Conservation (phyloP, 2,329 filamentous ascomycete genomes). For the Trichophyton verrucosum region DNA sequence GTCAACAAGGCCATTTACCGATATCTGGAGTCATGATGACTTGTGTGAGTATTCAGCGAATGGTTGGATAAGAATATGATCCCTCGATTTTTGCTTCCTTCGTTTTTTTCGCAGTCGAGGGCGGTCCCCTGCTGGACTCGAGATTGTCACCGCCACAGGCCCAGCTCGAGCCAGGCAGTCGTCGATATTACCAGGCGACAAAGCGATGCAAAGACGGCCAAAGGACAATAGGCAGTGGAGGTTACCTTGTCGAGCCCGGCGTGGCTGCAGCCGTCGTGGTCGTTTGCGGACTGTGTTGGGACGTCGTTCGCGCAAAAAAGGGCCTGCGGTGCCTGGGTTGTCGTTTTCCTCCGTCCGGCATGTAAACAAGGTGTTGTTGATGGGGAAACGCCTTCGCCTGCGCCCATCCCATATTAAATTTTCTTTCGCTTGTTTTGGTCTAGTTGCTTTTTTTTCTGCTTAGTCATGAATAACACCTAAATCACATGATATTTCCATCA, state of each 20-base stretch:
- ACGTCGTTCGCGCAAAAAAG: not conserved
- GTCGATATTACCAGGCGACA: not conserved
- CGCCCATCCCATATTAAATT: too few species aligned
- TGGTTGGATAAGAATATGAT: not conserved
- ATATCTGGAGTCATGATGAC: slow-evolving; percentile 23
- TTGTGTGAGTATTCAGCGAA: not conserved
- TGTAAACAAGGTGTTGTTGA: slow-evolving; percentile 16
- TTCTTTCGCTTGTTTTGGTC: too few species aligned
- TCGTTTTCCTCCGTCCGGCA: not conserved
- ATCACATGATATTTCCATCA: too few species aligned
- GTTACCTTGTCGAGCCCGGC: not conserved
- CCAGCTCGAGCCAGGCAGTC: not conserved
- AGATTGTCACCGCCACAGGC: not conserved
- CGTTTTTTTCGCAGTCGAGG: not conserved
- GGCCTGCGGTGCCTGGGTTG: slow-evolving; percentile 1
- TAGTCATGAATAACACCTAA: not conserved
- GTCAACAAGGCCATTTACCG: slow-evolving; percentile 17
- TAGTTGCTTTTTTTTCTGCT: not conserved
- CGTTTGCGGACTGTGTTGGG: not conserved
- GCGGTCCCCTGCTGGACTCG: not conserved
- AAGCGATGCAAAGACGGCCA: not conserved
- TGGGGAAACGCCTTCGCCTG: slow-evolving; percentile 13
- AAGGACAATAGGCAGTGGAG: not conserved
- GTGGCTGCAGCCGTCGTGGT: not conserved
- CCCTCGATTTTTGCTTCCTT: not conserved